These are phyloP conservation scores for Gymnopus androsaceus DNA, from an alignment of 1,284 basidiomycete species.

Conservation along the genomic window DNA sequence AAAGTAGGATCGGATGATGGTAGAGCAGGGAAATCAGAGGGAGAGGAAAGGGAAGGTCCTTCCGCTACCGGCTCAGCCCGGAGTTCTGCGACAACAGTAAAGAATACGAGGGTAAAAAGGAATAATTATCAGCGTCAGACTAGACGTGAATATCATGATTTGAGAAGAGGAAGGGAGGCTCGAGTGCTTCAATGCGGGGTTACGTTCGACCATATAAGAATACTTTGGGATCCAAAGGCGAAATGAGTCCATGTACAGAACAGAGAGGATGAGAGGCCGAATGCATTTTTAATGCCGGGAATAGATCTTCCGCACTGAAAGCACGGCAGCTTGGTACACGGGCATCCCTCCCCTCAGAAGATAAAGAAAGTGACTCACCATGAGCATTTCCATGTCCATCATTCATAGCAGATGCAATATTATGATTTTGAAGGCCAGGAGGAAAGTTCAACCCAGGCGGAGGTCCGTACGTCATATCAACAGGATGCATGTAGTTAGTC, in stretches of 20 bases:
- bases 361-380: slow-evolving; percentile 64
- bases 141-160: slow-evolving; percentile 16
- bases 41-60: slow-evolving; percentile 55
- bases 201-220: slow-evolving; percentile 20
- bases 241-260: slow-evolving; percentile 23
- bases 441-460: slow-evolving; percentile 63
- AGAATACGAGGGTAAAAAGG: slow-evolving; percentile 33
- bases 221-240: slow-evolving; percentile 16
- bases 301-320: slow-evolving; percentile 79
- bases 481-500: slow-evolving; percentile 17
- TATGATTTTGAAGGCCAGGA: slow-evolving; percentile 33
- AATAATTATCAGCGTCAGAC: slow-evolving; percentile 52
- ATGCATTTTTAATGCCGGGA: slow-evolving; percentile 54
- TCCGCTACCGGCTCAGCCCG: slow-evolving; percentile 49
- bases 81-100: slow-evolving; percentile 37
- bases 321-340: slow-evolving; percentile 78
- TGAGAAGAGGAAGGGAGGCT: slow-evolving; percentile 26
- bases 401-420: slow-evolving; percentile 30
- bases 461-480: slow-evolving; percentile 47
- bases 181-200: slow-evolving; percentile 25
- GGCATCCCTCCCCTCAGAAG: slow-evolving; percentile 72
- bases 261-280: slow-evolving; percentile 30
- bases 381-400: slow-evolving; percentile 47
- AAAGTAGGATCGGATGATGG: slow-evolving; percentile 30
- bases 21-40: slow-evolving; percentile 73